Percentiles rank a stretch among this genome's conserved stretches.
phyloP scores from a whole-genome alignment of 371 early-diverging fungal species.

The Encephalitozoon cuniculi region DNA sequence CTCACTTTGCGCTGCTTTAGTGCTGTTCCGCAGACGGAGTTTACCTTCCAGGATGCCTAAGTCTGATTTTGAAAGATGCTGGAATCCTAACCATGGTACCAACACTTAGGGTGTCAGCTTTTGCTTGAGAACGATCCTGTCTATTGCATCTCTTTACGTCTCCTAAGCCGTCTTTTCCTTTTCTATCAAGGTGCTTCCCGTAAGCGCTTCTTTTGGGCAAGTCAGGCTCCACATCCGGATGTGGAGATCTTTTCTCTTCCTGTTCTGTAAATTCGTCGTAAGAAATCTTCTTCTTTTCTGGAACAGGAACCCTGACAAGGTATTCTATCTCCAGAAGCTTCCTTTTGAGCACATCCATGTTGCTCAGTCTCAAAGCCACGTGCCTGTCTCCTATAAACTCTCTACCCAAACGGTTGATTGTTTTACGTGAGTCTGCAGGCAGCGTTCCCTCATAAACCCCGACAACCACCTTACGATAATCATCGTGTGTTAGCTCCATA shows the following conservation, averaged over 20 bases:
- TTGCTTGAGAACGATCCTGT: background rate
- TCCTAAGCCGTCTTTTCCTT: background rate
- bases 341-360: slow-evolving; percentile 6
- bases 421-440: background rate
- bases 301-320: slow-evolving; percentile 16
- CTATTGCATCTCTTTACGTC: background rate
- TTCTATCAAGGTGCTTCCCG: background rate
- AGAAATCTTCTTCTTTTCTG: background rate
- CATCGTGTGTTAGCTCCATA: background rate
- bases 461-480: background rate
- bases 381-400: background rate
- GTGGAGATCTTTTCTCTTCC: background rate
- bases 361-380: background rate
- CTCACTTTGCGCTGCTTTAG: too few species aligned
- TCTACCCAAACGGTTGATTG: background rate
- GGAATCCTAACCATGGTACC: background rate
- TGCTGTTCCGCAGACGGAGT: background rate
- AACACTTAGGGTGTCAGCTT: background rate
- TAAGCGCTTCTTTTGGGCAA: background rate
- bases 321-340: background rate
- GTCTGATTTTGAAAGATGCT: background rate
- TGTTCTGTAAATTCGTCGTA: background rate
- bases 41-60: background rate
- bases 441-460: background rate
- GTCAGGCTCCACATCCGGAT: background rate